Base-by-base conservation (phyloP, 2,329 filamentous ascomycete genomes). In the Aureobasidium sp. region DNA sequence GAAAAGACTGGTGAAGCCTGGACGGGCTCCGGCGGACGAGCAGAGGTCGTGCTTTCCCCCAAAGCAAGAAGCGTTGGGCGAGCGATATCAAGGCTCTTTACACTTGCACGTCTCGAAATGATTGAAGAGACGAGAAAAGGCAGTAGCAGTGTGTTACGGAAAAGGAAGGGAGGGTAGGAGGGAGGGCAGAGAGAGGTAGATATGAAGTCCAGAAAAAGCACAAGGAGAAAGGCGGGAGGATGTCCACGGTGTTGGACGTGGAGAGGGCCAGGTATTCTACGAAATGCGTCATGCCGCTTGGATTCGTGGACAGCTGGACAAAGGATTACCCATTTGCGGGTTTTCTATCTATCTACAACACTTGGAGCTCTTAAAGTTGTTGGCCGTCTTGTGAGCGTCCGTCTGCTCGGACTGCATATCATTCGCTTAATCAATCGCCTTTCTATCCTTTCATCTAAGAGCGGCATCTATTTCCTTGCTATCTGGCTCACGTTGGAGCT, bases 11-110 rank as follows among this genome's bases (percentile, higher is more conserved):
- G 37, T 39, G 55, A 59, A 59, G 55, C 55, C 55, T 59, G 56
- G 37, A 34, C 41, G 29, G 36, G 61, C 59, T 52, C 26, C 44
- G 57, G 57, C 44, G 39, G 57, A 60, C 57, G 43, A 48, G 55
- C 53, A 59, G 32, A 36, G 39, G 53, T 60, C 63, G 65, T 64
- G 59, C 63, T 57, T 65, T 63, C 65, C 65, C 56, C 48, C 48
- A 59, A 59, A 39, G 55, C 55, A 59, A 59, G 55, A 59, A 59
- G 55, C 55, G 55, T 59, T 56, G 53, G 53, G 53, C 39, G 39
- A 29, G 37, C 24, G 39, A 50, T 26, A 29, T 34, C 44, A 44
- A 9, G 57, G 57, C 46, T 41, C 27, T 32, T 60, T 43, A 36
- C 32, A 51, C 57, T 50, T 60, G 24, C 57, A 36, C 27, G 57